A percentile compares a stretch with the other conserved stretches of the same genome.
Evolutionary conservation across 768 basidiomycete genomes (phyloP).

Genomic region (Russula dissimulans): DNA sequence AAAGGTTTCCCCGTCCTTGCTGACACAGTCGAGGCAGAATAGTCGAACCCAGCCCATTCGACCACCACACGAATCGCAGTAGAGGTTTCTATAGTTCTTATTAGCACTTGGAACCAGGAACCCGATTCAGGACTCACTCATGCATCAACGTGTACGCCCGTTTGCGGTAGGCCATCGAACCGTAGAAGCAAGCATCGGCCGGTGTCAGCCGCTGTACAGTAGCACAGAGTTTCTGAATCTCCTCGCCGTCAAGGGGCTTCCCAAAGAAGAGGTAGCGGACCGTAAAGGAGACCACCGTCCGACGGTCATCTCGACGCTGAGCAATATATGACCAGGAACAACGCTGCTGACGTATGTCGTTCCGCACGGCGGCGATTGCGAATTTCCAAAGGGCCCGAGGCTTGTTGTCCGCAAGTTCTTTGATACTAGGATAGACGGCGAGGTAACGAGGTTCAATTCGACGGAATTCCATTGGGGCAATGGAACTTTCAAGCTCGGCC

Average conservation of each 20-base stretch:
- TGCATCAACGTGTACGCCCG: conserved; percentile 10
- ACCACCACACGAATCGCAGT: conserved; percentile 24
- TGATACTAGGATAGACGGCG: conserved; percentile 22
- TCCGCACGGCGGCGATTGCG: conserved; percentile 22
- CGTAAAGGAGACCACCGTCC: conserved; percentile 23
- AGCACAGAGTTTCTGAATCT: conserved; percentile 15
- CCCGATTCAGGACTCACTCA: conserved; percentile 10
- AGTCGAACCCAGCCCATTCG: conserved; percentile 24
- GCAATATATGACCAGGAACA: conserved; percentile 28
- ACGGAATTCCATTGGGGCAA: conserved; percentile 21
- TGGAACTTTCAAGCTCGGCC: background rate
- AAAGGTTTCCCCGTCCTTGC: background rate
- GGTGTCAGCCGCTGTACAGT: conserved; percentile 19
- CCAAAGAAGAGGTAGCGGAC: conserved; percentile 22
- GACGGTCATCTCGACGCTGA: conserved; percentile 24
- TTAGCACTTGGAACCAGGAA: background rate
- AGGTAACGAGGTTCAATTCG: conserved; percentile 21
- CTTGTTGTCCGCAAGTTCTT: conserved; percentile 20
- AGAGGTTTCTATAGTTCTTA: background rate
- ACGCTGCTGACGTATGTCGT: conserved; percentile 19
- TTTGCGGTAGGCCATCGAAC: conserved; percentile 14
- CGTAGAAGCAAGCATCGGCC: conserved; percentile 24
- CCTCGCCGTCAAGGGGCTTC: conserved; percentile 14
- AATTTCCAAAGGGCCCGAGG: conserved; percentile 27
- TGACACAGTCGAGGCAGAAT: conserved; percentile 27